Conservation (phyloP, 768 basidiomycete species). For the Leucocoprinus leucothites region DNA sequence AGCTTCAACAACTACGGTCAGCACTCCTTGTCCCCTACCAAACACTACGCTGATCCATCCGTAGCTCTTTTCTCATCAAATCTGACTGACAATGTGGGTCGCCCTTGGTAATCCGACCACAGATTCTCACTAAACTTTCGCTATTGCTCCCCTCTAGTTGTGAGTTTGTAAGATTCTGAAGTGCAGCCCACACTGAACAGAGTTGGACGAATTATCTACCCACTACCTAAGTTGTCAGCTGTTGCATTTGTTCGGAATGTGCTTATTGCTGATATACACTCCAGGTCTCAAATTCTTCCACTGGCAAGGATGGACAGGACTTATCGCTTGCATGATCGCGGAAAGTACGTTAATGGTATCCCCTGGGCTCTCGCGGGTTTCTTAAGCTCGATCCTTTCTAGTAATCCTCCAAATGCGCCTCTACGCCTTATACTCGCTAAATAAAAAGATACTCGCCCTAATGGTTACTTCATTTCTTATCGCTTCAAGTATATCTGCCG, state of each 20-base stretch:
- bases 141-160: constrained; percentile 3
- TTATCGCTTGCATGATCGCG: constrained; percentile 50
- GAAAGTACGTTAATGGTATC: constrained; percentile 37
- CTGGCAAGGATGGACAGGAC: constrained; percentile 63
- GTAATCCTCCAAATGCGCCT: constrained; percentile 61
- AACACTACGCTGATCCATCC: background rate
- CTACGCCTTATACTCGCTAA: constrained; percentile 57
- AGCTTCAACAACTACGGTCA: constrained; percentile 52
- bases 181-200: no score
- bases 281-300: constrained; percentile 44
- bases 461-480: constrained; percentile 41
- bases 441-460: constrained; percentile 45
- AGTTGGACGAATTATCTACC: no score
- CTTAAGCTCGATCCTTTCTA: constrained; percentile 17
- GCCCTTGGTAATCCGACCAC: background rate
- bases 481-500: constrained; percentile 37
- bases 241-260: background rate
- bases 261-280: background rate
- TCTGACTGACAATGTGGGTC: background rate
- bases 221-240: background rate
- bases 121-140: background rate
- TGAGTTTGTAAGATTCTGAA: background rate
- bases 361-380: no score
- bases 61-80: constrained; percentile 7
- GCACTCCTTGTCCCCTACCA: constrained; percentile 8